These are phyloP conservation scores for Orbilia javanica DNA, from an alignment of 2,329 filamentous ascomycete genomes.

Conservation along the genomic window DNA sequence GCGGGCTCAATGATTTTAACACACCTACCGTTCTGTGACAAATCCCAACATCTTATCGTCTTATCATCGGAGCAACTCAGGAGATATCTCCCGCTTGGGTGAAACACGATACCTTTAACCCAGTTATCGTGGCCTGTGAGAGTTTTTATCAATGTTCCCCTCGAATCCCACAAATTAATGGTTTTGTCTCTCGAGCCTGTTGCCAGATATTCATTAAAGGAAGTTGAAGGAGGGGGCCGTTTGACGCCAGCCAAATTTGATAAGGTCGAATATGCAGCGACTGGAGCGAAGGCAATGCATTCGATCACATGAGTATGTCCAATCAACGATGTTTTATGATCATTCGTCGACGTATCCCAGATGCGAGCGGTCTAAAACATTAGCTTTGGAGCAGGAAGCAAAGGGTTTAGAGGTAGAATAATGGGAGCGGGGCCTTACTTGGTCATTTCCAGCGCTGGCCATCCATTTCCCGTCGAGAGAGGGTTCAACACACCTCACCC, in stretches of 20 bases:
- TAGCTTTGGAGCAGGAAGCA: not conserved
- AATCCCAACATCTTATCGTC: constrained; percentile 92
- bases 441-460: constrained; percentile 84
- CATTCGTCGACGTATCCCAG: constrained; percentile 83
- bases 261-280: constrained; percentile 81
- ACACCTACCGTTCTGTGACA: constrained; percentile 88
- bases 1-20: constrained; percentile 83
- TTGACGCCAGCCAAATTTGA: constrained; percentile 83
- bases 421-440: constrained; percentile 63
- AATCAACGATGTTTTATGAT: constrained; percentile 82
- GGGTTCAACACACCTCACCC: constrained; percentile 89
- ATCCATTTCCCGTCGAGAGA: constrained; percentile 86
- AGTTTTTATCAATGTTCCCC: constrained; percentile 86
- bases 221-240: constrained; percentile 79
- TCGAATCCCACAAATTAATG: constrained; percentile 88
- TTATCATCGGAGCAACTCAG: constrained; percentile 90
- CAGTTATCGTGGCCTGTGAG: constrained; percentile 93
- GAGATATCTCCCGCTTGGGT: constrained; percentile 91
- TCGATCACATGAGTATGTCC: constrained; percentile 89
- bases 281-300: constrained; percentile 87
- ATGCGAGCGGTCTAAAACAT: constrained; percentile 74
- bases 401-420: not conserved
- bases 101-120: constrained; percentile 87
- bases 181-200: constrained; percentile 91
- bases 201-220: constrained; percentile 86